Conservation (phyloP, 345 rosid genomes). For the Boechera retrofracta region DNA sequence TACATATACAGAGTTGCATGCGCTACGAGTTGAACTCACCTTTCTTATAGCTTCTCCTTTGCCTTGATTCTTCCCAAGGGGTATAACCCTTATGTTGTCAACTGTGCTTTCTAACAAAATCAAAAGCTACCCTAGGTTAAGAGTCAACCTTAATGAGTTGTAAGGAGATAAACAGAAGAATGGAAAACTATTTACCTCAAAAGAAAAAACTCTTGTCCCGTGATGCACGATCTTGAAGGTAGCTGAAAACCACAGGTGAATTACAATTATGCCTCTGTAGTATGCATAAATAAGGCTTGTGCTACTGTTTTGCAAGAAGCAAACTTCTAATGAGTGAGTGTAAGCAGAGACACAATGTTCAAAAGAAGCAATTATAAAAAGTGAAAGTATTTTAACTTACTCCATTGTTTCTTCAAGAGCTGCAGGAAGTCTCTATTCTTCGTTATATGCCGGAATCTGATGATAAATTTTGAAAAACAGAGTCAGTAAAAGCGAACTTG, state of each 20-base stretch:
- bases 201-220: constrained; percentile 86
- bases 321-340: neutral
- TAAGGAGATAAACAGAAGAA: neutral
- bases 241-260: constrained; percentile 58
- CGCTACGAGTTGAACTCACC: constrained; percentile 64
- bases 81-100: constrained; percentile 79
- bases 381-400: constrained; percentile 50
- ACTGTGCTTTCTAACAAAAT: constrained; percentile 72
- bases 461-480: constrained; percentile 9
- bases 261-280: constrained; percentile 19
- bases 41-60: constrained; percentile 99
- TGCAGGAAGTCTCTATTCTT: constrained; percentile 88
- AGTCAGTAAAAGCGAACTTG: neutral
- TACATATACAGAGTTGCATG: neutral
- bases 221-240: constrained; percentile 76
- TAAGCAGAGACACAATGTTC: constrained; percentile 16
- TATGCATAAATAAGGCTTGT: neutral
- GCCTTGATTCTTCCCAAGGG: constrained; percentile 94
- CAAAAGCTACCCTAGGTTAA: constrained; percentile 65
- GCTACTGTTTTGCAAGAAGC: constrained; percentile 14
- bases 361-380: neutral
- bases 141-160: constrained; percentile 3
- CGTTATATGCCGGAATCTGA: constrained; percentile 94
- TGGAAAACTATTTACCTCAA: constrained; percentile 64
- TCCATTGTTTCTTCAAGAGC: constrained; percentile 88